A percentile compares a stretch with the other conserved stretches of the same genome.
These are phyloP conservation scores for Lithohypha guttulata DNA, from an alignment of 2,329 filamentous ascomycete species.

Conservation along the genomic window DNA sequence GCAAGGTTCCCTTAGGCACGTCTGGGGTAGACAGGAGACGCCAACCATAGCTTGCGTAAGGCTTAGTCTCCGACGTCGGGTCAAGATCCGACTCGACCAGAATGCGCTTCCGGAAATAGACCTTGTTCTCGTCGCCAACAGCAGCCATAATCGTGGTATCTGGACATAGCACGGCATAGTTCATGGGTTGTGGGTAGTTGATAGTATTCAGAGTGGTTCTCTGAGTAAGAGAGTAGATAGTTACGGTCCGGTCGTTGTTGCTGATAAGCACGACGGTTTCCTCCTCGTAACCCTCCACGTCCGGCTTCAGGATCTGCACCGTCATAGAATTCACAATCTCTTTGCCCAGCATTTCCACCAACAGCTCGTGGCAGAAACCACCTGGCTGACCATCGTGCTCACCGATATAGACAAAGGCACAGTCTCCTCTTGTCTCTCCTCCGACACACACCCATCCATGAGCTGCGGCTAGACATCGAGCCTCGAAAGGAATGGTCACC, in stretches of 20 bases:
- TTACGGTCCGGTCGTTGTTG: conserved; percentile 89
- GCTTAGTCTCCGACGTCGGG: conserved; percentile 23
- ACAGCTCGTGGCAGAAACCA: conserved; percentile 26
- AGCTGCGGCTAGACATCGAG: conserved; percentile 78
- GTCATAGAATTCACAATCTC: conserved; percentile 58
- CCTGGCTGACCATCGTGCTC: conserved; percentile 29
- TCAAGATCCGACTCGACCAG: conserved; percentile 24
- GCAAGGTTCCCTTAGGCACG: conserved; percentile 30
- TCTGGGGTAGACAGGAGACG: conserved; percentile 29
- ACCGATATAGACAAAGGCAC: conserved; percentile 61
- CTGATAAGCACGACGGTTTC: conserved; percentile 28
- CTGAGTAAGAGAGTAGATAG: conserved; percentile 65
- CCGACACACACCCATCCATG: conserved; percentile 86
- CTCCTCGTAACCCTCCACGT: conserved; percentile 8
- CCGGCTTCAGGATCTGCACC: conserved; percentile 44
- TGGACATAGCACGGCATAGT: conserved; percentile 86
- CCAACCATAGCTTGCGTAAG: conserved; percentile 33
- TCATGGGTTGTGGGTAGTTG: conserved; percentile 73
- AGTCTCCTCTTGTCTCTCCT: conserved; percentile 72
- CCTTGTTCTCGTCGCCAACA: conserved; percentile 75
- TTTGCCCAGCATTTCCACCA: conserved; percentile 44
- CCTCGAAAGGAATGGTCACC: conserved; percentile 57
- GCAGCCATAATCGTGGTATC: conserved; percentile 71
- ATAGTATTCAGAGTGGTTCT: conserved; percentile 59
- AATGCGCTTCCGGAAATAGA: conserved; percentile 66